These are phyloP conservation scores for Parastagonospora avenae DNA, from an alignment of 2,329 filamentous ascomycete genomes.

Conservation along the genomic window DNA sequence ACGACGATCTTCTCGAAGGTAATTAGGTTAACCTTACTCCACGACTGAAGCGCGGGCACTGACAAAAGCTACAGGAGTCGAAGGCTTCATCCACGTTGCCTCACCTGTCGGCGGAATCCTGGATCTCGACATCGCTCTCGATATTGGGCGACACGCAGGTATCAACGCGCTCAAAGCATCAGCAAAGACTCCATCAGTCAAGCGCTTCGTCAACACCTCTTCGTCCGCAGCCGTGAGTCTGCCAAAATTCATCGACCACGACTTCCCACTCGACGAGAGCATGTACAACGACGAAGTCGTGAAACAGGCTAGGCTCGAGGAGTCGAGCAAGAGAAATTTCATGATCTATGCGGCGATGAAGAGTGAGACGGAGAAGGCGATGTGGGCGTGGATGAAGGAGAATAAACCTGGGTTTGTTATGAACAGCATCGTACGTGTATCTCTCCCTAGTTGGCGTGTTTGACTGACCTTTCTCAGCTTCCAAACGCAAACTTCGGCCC, in stretches of 20 bases:
- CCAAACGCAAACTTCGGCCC: slow-evolving; percentile 45
- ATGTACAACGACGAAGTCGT: slow-evolving; percentile 48
- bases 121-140: slow-evolving; percentile 49
- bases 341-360: slow-evolving; percentile 55
- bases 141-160: slow-evolving; percentile 44
- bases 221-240: slow-evolving; percentile 46
- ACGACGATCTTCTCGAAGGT: slow-evolving; percentile 35
- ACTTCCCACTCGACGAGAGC: slow-evolving; percentile 38
- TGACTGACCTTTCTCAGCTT: slow-evolving; percentile 19
- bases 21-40: slow-evolving; percentile 2
- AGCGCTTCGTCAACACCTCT: slow-evolving; percentile 53
- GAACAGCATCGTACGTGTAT: slow-evolving; percentile 43
- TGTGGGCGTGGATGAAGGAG: slow-evolving; percentile 55
- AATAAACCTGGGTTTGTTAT: slow-evolving; percentile 52
- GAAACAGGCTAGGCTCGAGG: slow-evolving; percentile 23
- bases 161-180: slow-evolving; percentile 51
- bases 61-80: slow-evolving; percentile 19
- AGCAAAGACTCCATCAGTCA: slow-evolving; percentile 47
- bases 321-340: slow-evolving; percentile 22
- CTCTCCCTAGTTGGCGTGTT: too few species aligned
- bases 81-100: slow-evolving; percentile 55
- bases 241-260: slow-evolving; percentile 37
- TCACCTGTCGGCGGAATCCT: slow-evolving; percentile 46
- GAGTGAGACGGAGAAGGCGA: slow-evolving; percentile 51
- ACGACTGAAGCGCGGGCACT: not conserved